A percentile compares a stretch with the other conserved stretches of the same genome.
Conservation (phyloP, 1,139 yeast genomes). For the Meyerozyma carpophila region DNA sequence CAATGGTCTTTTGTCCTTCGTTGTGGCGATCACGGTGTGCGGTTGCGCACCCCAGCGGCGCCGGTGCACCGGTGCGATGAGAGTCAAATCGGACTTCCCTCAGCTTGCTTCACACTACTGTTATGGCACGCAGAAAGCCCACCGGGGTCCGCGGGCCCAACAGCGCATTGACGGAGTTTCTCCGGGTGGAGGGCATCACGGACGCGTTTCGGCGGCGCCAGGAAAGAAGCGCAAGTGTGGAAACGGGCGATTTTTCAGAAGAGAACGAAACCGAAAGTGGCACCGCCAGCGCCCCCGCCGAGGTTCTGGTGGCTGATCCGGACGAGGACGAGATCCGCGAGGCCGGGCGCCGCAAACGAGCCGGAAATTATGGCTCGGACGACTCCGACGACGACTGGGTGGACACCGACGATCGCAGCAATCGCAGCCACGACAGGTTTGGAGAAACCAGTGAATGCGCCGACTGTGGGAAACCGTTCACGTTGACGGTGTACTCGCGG, state of each 20-base stretch:
- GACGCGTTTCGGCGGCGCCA: constrained; percentile 69
- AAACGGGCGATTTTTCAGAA: constrained; percentile 9
- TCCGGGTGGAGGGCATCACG: constrained; percentile 81
- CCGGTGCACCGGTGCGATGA: not conserved
- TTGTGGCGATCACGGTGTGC: constrained; percentile 5
- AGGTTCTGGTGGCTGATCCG: constrained; percentile 1
- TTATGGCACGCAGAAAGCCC: constrained; percentile 10
- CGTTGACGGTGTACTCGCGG: constrained; percentile 62
- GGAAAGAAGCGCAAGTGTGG: constrained; percentile 11
- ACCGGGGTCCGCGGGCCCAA: constrained; percentile 67
- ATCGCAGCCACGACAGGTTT: constrained; percentile 21
- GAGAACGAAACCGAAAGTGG: constrained; percentile 8
- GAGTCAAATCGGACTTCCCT: not conserved
- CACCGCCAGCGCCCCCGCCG: not conserved
- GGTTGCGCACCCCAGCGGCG: not conserved
- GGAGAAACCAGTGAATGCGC: constrained; percentile 54
- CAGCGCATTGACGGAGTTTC: constrained; percentile 72
- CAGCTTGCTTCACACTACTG: not conserved
- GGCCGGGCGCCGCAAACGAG: constrained; percentile 6
- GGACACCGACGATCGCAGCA: constrained; percentile 13
- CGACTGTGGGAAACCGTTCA: constrained; percentile 53
- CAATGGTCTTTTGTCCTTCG: not conserved
- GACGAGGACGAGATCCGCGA: constrained; percentile 3
- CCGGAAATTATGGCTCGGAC: constrained; percentile 8
- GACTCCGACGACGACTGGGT: constrained; percentile 25